Evolutionary conservation across 208 protist genomes (phyloP), one percentile per base, ranked within the genome.

Genomic region (Strigomonas culicis): DNA sequence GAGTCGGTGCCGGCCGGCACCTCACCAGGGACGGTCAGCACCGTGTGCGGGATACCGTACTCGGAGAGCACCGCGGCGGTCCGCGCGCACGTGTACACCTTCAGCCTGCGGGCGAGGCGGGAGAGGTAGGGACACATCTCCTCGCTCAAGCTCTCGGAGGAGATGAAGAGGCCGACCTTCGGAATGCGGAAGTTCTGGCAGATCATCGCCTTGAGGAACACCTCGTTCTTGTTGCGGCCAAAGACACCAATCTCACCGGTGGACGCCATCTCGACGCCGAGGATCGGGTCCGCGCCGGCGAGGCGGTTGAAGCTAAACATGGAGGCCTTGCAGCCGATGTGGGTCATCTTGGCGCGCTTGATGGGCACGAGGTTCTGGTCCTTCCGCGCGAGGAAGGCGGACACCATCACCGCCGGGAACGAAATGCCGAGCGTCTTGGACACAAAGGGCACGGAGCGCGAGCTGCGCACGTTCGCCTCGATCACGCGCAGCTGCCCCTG

Each of bases 301-400:
- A 99, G 86, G 62, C 98, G 95, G 68, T 91, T 97, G 80, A 99
- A 99, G 53, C 97, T 99, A 82, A 99, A 99, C 88, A 98, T 96
- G 51, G 98, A 97, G 19, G 96, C 96, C 79, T 99, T 99, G 64
- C 98, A 96, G 63, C 92, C 91, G 56, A 97, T 91, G 79, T 97
- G 83, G 17, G 82, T 86, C 81, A 92, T 94, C 72, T 94, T 88
- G 31, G 88, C 84, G 17, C 82, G 77, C 65, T 91, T 82, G 69
- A 97, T 93, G n/a, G 84, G 83, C 50, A 93, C 78, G 50, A 90
- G 79, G 60, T 82, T 74, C 41, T 88, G 78, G n/a, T 90, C 82
- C 58, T 68, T 75, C 49, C 78, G 71, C 41, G 83, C 77, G 21
- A 95, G 73, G 51, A 95, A 90, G 32, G 84, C 82, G 10, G 86